These are phyloP conservation scores for Kluyveromyces aestuarii DNA, from an alignment of 805 yeast species.

Conservation along the genomic window DNA sequence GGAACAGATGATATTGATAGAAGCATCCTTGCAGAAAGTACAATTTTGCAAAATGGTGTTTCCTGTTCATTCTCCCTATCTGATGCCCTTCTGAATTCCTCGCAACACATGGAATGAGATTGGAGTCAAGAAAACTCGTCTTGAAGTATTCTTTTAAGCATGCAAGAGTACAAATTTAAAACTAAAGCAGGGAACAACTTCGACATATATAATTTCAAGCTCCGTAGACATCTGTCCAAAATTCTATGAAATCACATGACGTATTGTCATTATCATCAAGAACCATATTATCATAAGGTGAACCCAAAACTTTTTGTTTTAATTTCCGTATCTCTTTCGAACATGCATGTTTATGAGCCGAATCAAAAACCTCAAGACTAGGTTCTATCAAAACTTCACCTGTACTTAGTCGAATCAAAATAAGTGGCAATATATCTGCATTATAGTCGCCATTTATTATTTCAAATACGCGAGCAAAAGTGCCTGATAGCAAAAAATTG, in stretches of 20 bases:
- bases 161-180: not conserved
- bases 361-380: not conserved
- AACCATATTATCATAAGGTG: not conserved
- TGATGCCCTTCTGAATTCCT: not conserved
- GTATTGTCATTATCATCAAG: not conserved
- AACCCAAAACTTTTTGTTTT: not conserved
- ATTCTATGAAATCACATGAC: not conserved
- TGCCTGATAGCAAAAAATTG: not conserved
- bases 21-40: slow-evolving; percentile 1
- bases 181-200: not conserved
- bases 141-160: no score
- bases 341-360: not conserved
- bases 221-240: not conserved
- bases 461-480: slow-evolving; percentile 1
- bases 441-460: not conserved
- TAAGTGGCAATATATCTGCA: not conserved
- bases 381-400: slow-evolving; percentile 2
- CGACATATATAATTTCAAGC: not conserved
- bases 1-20: not conserved
- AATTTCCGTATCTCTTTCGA: not conserved
- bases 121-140: not conserved
- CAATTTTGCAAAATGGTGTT: not conserved
- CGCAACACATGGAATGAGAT: not conserved
- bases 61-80: not conserved
- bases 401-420: not conserved